A percentile compares a stretch with the other conserved stretches of the same genome.
Evolutionary conservation across 2,329 filamentous ascomycete species (phyloP).

Genomic region (Calonectria pseudoreteaudii): DNA sequence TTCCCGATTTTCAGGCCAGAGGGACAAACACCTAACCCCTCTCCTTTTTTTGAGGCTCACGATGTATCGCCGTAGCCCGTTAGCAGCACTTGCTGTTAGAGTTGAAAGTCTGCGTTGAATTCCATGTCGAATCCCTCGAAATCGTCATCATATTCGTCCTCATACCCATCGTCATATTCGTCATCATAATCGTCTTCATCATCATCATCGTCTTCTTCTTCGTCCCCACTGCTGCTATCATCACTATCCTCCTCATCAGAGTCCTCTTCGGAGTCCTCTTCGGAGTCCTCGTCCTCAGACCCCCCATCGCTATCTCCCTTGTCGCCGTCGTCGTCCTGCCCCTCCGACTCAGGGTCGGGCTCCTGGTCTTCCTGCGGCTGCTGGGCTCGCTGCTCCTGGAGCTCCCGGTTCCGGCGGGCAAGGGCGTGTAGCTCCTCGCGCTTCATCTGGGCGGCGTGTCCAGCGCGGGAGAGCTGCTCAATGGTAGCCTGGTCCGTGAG

Average conservation of each 20-base stretch:
- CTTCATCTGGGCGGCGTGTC: slow-evolving; percentile 33
- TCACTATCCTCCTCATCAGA: neutral
- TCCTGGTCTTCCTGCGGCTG: neutral
- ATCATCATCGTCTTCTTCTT: neutral
- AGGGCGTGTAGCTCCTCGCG: slow-evolving; percentile 18
- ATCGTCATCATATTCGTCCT: neutral
- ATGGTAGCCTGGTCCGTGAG: slow-evolving; percentile 41
- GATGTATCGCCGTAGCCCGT: neutral
- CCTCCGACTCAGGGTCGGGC: neutral
- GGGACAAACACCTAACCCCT: neutral
- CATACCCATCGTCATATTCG: neutral
- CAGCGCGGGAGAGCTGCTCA: slow-evolving; percentile 31
- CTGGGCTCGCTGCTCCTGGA: neutral
- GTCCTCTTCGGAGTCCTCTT: neutral
- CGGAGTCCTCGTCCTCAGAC: neutral
- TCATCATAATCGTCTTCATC: neutral
- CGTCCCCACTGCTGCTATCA: neutral
- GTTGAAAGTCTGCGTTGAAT: neutral
- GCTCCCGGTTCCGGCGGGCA: neutral
- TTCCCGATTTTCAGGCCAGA: neutral
- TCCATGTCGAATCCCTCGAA: neutral
- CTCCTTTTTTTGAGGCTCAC: neutral
- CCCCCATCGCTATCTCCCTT: neutral
- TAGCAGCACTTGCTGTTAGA: neutral
- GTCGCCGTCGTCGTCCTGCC: neutral